Base-by-base conservation (phyloP, 345 rosid species). In the Turritis glabra region DNA sequence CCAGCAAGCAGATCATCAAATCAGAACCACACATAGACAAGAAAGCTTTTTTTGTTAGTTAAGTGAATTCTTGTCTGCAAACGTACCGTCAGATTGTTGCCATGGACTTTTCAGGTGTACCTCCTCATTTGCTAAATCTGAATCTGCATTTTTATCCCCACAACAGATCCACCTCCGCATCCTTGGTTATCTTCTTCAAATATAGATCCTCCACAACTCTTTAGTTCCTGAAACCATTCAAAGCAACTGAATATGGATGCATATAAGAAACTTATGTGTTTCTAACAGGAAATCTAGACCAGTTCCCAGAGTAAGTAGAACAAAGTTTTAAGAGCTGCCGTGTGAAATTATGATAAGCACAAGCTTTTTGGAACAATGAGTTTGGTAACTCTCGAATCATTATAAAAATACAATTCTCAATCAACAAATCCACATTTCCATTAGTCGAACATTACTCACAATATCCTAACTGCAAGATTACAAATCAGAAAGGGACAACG, bases 131-230 rank as follows among this genome's bases (percentile, higher is more conserved):
- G 90, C 33, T 13, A 85, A 82, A 76, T 84, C 75, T 17, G 93
- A 73, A 70, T 92, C 96, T 64, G 85, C 87, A 2, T 76, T 84
- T 60, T 82, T 87, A 83, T 82, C 82, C 6, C 88, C 81, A 78
- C 97, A 90, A 73, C 97, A 92, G 19, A 92, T 83, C 92, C 93
- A 92, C 87, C 84, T 77, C 18, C 88, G 87, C 97, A 92, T 92
- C 81, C 72, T 88, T 63, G 62, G 62, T 66, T 78, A 58, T 85
- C 82, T 84, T 83, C 78, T 82, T 84, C 72, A 77, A 65, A 57
- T 64, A 30, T 43, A 43, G 63, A 63, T 83, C 69, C 67, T 81
- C 76, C 87, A 77, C 80, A 72, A 79, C 64, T 46, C n/a, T 72
- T 46, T 22, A 62, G 50, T 32, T 78, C 82, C 75, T 84, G 91